Evolutionary conservation across 2,329 filamentous ascomycete genomes (phyloP).

Genomic region (Basipetospora chlamydospora): DNA sequence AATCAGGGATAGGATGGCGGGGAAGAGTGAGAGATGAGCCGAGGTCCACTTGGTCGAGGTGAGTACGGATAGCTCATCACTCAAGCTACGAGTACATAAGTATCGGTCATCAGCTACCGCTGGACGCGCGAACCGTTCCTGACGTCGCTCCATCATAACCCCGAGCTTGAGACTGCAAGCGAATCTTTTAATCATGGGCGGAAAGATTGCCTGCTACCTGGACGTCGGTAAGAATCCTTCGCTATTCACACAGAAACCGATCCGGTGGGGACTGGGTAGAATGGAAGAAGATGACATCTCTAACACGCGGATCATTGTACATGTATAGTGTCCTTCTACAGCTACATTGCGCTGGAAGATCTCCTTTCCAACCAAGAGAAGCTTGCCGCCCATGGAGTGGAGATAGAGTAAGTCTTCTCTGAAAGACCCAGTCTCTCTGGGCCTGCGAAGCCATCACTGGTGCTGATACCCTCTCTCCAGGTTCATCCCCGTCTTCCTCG

Average conservation of each 20-base stretch:
- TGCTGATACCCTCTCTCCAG: too few species aligned
- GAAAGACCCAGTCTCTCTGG: background rate
- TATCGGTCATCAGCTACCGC: too few species aligned
- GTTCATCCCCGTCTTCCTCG: slow-evolving; percentile 58
- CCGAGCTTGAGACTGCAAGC: too few species aligned
- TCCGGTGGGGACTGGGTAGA: background rate
- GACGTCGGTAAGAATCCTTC: slow-evolving; percentile 42
- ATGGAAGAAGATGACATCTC: background rate
- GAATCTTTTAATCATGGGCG: slow-evolving; percentile 40
- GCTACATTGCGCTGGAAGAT: slow-evolving; percentile 42
- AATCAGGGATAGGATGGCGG: too few species aligned
- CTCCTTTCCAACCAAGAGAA: slow-evolving; percentile 38
- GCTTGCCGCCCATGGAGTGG: slow-evolving; percentile 42
- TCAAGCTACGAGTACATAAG: too few species aligned
- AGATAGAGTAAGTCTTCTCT: slow-evolving; percentile 43
- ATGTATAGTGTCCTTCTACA: slow-evolving; percentile 50
- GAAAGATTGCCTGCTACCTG: slow-evolving; percentile 50
- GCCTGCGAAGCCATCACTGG: too few species aligned
- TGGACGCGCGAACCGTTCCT: too few species aligned
- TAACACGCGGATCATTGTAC: too few species aligned
- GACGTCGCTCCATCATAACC: too few species aligned
- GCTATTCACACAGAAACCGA: slow-evolving; percentile 1
- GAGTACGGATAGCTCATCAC: too few species aligned
- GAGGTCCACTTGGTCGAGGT: too few species aligned
- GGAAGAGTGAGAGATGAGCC: too few species aligned